A percentile compares a stretch with the other conserved stretches of the same genome.
These are phyloP conservation scores for Alternaria viburni DNA, from an alignment of 2,329 filamentous ascomycete genomes.

Conservation along the genomic window DNA sequence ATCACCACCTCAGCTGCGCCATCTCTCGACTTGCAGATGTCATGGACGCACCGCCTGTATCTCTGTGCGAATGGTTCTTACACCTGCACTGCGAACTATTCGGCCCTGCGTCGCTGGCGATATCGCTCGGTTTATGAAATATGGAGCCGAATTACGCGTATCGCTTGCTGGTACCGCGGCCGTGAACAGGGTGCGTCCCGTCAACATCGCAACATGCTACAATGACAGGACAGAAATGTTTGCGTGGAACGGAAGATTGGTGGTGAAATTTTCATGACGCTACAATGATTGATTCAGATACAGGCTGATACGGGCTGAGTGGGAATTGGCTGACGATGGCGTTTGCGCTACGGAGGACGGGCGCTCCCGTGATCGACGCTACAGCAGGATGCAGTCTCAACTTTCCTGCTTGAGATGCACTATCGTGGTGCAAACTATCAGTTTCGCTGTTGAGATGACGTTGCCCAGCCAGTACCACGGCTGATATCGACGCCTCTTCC, in stretches of 20 bases:
- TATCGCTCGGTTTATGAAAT: neutral
- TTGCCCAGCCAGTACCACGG: neutral
- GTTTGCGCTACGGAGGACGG: slow-evolving; percentile 16
- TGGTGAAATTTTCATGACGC: neutral
- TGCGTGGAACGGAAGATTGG: neutral
- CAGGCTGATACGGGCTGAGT: neutral
- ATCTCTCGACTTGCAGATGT: neutral
- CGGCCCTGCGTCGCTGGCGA: neutral
- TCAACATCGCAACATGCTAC: neutral
- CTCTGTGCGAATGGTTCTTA: neutral
- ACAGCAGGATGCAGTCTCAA: neutral
- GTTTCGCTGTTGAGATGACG: neutral
- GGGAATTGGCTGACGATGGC: neutral
- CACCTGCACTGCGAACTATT: neutral
- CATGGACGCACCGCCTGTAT: neutral
- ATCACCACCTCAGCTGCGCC: slow-evolving; percentile 1
- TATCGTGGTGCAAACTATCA: neutral
- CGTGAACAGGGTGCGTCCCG: neutral
- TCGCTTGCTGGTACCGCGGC: slow-evolving; percentile 2
- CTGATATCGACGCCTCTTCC: neutral
- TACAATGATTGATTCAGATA: neutral
- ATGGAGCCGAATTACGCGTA: slow-evolving; percentile 5
- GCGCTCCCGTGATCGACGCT: slow-evolving; percentile 26
- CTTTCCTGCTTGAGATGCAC: neutral
- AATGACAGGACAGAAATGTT: neutral